Base-by-base conservation (phyloP, 352 stramenopile genomes). In the Phytophthora uliginosa region DNA sequence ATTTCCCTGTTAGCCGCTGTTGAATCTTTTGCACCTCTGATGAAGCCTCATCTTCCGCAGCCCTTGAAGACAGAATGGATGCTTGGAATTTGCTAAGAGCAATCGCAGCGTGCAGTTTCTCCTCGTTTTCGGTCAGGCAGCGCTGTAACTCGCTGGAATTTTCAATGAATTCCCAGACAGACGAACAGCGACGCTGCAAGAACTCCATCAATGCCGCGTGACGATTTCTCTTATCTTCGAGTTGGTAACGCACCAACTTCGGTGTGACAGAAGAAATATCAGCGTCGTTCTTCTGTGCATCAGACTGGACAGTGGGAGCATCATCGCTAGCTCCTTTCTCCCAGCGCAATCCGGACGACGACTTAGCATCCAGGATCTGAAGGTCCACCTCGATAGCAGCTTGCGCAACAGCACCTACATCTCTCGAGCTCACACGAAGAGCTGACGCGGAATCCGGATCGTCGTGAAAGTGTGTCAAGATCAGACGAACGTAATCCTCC, bases 171-270 rank as follows among this genome's bases (percentile, higher is more conserved):
- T 84, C 66, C 88, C 88, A 95, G 8, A 92, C 85, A 9, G 76
- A 72, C 6, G 54, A 68, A 65, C 86, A 94, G 7, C 85, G 86
- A 40, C 76, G 81, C 40, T 92, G 77, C 26, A 97, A 51, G 50
- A 97, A 97, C 7, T 73, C 60, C 31, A 94, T 60, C 33, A 95
- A 94, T 26, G 82, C 74, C 20, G 77, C 65, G 34, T 91, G 86
- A 13, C 86, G 81, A 58, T 77, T 76, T 22, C 74, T 72, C 59
- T 97, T 97, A 61, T 97, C 88, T 73, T 95, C 84, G 9, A 97
- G 71, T 57, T 97, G 90, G 56, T 92, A 95, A 7, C 89, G 88
- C 51, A 95, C 86, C n/a, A 97, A 77, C 53, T 95, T 95, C 0
- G 90, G 90, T 24, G 89, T 95, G 13, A 92, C 83, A 5, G 79